A percentile compares a stretch with the other conserved stretches of the same genome.
phyloP scores from a whole-genome alignment of 805 yeast species.

The Nakazawaea wickerhamii region DNA sequence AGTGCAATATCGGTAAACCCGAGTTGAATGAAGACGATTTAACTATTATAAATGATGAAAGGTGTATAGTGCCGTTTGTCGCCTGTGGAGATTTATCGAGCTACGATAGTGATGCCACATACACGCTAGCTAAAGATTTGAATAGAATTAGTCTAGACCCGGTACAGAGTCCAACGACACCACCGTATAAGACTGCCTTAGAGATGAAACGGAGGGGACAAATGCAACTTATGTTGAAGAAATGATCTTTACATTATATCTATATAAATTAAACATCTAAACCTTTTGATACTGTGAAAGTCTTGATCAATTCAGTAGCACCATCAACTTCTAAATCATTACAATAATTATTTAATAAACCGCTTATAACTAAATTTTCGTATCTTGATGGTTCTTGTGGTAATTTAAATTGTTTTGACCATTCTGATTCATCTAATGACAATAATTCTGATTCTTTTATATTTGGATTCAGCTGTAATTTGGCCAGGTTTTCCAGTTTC shows the following conservation, averaged over 20 bases:
- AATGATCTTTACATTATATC: no score
- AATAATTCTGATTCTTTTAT: constrained; percentile 30
- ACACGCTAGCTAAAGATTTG: constrained; percentile 44
- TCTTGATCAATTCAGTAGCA: constrained; percentile 58
- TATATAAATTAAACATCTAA: constrained; percentile 26
- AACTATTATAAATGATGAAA: constrained; percentile 52
- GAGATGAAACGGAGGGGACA: constrained; percentile 79
- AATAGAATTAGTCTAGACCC: constrained; percentile 65
- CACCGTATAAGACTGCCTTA: constrained; percentile 90
- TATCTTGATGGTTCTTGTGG: constrained; percentile 73
- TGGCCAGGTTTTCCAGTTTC: constrained; percentile 56
- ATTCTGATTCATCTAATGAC: constrained; percentile 50
- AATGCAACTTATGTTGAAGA: constrained; percentile 20
- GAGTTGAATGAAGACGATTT: constrained; percentile 39
- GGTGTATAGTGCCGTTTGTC: constrained; percentile 82
- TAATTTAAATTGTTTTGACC: constrained; percentile 60
- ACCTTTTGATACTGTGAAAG: constrained; percentile 53
- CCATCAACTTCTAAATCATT: constrained; percentile 67
- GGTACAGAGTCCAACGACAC: constrained; percentile 93
- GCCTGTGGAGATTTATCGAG: constrained; percentile 92
- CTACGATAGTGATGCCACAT: constrained; percentile 95
- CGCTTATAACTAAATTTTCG: constrained; percentile 63
- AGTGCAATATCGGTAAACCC: constrained; percentile 50
- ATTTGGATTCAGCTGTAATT: constrained; percentile 53
- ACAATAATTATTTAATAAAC: constrained; percentile 66